These are phyloP conservation scores for Suillus brevipes DNA, from an alignment of 768 basidiomycete species.

Conservation along the genomic window DNA sequence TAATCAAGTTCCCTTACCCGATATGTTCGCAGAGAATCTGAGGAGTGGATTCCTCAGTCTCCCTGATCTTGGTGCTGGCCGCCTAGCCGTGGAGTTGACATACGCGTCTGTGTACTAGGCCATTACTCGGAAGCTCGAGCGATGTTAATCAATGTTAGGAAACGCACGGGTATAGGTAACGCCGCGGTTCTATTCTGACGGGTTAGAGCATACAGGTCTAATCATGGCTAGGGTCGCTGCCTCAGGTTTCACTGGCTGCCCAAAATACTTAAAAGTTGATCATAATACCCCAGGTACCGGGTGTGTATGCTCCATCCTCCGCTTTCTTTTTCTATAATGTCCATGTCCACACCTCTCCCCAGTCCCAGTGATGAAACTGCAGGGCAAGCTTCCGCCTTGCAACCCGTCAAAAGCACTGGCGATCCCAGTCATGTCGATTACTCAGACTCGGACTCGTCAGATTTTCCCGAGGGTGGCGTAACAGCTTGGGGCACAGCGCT, in stretches of 20 bases:
- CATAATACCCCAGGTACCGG: too few species aligned
- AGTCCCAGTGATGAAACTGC: background rate
- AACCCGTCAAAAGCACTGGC: background rate
- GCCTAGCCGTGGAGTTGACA: background rate
- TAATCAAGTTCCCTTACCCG: background rate
- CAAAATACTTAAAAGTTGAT: background rate
- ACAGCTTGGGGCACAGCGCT: slow-evolving; percentile 25
- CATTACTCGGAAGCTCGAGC: background rate
- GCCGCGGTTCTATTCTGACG: too few species aligned
- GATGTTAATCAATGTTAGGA: background rate
- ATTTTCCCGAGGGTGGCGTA: slow-evolving; percentile 26
- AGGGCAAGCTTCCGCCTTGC: too few species aligned
- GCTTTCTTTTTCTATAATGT: too few species aligned
- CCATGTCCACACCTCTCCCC: background rate
- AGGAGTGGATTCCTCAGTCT: too few species aligned
- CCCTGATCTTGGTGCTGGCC: background rate
- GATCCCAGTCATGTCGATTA: background rate
- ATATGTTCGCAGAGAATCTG: background rate
- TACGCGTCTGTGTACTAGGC: background rate
- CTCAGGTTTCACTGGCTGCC: background rate
- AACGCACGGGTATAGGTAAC: background rate
- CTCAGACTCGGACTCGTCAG: background rate
- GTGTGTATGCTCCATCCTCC: background rate
- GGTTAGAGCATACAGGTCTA: background rate
- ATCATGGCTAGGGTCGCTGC: background rate